Evolutionary conservation across 305 asterid species (phyloP).

Genomic region (Nicotiana rustica): DNA sequence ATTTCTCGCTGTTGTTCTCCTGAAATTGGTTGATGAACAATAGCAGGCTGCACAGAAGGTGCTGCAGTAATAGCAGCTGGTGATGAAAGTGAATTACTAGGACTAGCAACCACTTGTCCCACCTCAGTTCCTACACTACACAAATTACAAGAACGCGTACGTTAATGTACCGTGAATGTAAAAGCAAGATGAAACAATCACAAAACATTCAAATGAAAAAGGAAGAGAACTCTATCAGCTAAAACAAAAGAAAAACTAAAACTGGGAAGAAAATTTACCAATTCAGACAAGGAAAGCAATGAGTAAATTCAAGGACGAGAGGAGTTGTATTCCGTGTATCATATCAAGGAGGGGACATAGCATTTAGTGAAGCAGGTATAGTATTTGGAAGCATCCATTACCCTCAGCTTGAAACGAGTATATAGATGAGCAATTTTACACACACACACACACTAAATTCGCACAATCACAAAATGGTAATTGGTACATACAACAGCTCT

Average conservation of each 20-base stretch:
- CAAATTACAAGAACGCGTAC: background rate
- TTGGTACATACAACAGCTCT: background rate
- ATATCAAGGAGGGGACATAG: background rate
- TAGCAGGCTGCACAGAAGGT: conserved; percentile 43
- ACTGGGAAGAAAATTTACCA: no score
- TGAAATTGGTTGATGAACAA: conserved; percentile 62
- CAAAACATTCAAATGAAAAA: no score
- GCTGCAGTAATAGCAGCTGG: conserved; percentile 27
- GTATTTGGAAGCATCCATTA: background rate
- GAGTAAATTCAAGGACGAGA: background rate
- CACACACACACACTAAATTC: background rate
- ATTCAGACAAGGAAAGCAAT: background rate
- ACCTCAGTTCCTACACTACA: conserved; percentile 54
- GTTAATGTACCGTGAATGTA: background rate
- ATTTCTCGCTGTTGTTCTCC: conserved; percentile 72
- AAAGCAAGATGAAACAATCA: background rate
- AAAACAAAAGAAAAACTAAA: no score
- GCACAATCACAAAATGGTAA: background rate
- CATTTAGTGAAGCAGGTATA: background rate
- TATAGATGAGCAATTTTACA: background rate
- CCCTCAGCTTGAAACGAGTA: background rate
- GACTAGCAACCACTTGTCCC: conserved; percentile 30
- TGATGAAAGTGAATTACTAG: conserved; percentile 5
- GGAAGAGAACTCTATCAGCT: no score
- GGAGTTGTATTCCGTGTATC: background rate